A percentile compares a stretch with the other conserved stretches of the same genome.
These are phyloP conservation scores for Lentinula novae-zelandiae DNA, from an alignment of 1,284 basidiomycete species.

Conservation along the genomic window DNA sequence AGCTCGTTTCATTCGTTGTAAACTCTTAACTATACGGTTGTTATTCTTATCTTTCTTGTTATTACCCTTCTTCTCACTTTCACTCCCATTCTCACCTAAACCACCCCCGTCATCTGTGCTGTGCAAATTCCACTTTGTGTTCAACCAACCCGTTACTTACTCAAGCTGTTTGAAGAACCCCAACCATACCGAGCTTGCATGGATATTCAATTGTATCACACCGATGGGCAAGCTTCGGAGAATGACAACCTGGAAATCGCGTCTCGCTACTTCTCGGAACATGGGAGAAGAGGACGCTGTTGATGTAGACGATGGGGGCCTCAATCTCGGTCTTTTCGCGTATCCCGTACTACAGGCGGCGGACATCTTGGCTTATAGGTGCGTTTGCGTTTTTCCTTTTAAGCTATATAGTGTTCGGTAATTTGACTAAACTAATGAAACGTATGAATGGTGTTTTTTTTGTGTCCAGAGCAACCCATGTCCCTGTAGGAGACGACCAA, in stretches of 20 bases:
- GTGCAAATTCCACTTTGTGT: neutral
- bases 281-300: constrained; percentile 49
- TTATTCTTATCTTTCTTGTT: too few relatives aligned
- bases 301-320: constrained; percentile 77
- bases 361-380: constrained; percentile 85
- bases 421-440: neutral
- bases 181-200: constrained; percentile 86
- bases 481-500: constrained; percentile 96
- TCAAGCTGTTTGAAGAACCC: constrained; percentile 53
- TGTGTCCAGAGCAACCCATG: constrained; percentile 73
- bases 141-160: neutral
- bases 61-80: too few relatives aligned
- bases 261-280: constrained; percentile 72
- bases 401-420: neutral
- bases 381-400: constrained; percentile 26
- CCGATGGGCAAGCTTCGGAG: constrained; percentile 79
- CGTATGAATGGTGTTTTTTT: constrained; percentile 4
- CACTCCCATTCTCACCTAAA: too few relatives aligned
- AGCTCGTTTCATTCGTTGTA: too few relatives aligned
- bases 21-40: too few relatives aligned
- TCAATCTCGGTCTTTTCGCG: constrained; percentile 85
- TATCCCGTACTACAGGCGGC: constrained; percentile 95
- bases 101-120: too few relatives aligned
- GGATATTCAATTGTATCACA: constrained; percentile 86
- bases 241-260: constrained; percentile 97